phyloP scores from a whole-genome alignment of 1,284 basidiomycete genomes.

The Austroboletus rostrupii region DNA sequence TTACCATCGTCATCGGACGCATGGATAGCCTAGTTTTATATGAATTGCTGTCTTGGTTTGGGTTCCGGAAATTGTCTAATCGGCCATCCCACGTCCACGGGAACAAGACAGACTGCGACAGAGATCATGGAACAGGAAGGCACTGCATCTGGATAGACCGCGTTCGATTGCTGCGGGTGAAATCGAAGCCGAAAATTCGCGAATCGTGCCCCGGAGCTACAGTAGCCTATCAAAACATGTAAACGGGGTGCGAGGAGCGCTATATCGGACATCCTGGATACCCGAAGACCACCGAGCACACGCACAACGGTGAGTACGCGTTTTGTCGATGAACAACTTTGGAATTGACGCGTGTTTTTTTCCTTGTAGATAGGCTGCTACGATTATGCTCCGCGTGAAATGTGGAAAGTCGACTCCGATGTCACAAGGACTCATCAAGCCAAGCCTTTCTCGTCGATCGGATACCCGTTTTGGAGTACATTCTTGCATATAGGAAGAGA shows the following conservation, averaged over 20 bases:
- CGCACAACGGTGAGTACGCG: constrained; percentile 23
- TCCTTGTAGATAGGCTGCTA: constrained; percentile 51
- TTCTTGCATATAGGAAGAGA: constrained; percentile 13
- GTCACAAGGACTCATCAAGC: constrained; percentile 49
- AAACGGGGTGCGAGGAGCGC: constrained; percentile 34
- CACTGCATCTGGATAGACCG: constrained; percentile 32
- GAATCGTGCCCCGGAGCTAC: constrained; percentile 28
- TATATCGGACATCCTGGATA: constrained; percentile 37
- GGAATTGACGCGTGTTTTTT: not conserved
- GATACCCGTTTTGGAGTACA: constrained; percentile 49
- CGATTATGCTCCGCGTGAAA: constrained; percentile 59
- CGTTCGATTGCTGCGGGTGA: constrained; percentile 26
- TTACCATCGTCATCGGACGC: constrained; percentile 29
- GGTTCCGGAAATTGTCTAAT: too few species aligned
- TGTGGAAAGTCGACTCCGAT: constrained; percentile 56
- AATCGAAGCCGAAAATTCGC: constrained; percentile 21
- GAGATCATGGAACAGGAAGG: constrained; percentile 38
- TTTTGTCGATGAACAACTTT: not conserved
- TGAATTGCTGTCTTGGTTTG: not conserved
- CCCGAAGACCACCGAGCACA: constrained; percentile 35
- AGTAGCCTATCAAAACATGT: constrained; percentile 31
- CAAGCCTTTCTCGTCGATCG: constrained; percentile 52
- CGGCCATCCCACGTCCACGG: not conserved
- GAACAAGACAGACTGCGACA: constrained; percentile 15
- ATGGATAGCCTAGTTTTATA: constrained; percentile 26